Evolutionary conservation across 176 grass and related monocot genomes (phyloP).

Genomic region (Bonia amplexicaulis): DNA sequence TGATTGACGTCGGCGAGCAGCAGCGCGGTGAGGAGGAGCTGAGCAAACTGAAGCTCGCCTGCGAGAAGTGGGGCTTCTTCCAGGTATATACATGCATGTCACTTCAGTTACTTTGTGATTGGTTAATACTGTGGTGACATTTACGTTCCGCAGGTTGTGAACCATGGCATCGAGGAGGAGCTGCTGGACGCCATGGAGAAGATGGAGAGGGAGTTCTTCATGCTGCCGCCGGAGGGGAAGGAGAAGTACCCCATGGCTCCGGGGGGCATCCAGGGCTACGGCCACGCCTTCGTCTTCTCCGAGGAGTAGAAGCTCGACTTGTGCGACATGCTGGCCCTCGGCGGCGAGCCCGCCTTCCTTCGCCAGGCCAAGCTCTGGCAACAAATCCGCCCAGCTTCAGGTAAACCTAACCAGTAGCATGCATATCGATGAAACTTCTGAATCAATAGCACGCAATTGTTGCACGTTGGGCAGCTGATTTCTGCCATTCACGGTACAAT

Average conservation of each 20-base stretch:
- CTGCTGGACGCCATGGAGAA: constrained; percentile 68
- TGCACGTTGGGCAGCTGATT: neutral
- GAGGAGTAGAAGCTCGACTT: constrained; percentile 94
- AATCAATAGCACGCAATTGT: neutral
- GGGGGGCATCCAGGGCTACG: constrained; percentile 78
- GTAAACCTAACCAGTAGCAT: neutral
- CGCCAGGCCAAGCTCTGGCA: constrained; percentile 66
- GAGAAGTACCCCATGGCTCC: constrained; percentile 75
- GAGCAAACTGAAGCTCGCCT: constrained; percentile 42
- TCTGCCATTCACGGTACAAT: neutral
- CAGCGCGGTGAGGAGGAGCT: constrained; percentile 40
- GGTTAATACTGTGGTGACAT: neutral
- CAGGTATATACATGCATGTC: constrained; percentile 24
- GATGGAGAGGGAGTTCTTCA: constrained; percentile 67
- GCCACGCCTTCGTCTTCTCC: constrained; percentile 88
- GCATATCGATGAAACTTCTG: neutral
- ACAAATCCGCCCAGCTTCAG: constrained; percentile 43
- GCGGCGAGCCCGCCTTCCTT: constrained; percentile 56
- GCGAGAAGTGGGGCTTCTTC: constrained; percentile 91
- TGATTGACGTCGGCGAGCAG: constrained; percentile 63
- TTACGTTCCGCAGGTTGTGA: constrained; percentile 44
- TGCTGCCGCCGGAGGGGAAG: constrained; percentile 85
- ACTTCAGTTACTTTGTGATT: neutral
- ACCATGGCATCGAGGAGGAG: constrained; percentile 57
- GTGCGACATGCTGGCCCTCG: constrained; percentile 93